Percentiles rank a stretch among this genome's conserved stretches.
These are phyloP conservation scores for Aegilops tauschii DNA, from an alignment of 176 grass and related monocot genomes.

Conservation along the genomic window DNA sequence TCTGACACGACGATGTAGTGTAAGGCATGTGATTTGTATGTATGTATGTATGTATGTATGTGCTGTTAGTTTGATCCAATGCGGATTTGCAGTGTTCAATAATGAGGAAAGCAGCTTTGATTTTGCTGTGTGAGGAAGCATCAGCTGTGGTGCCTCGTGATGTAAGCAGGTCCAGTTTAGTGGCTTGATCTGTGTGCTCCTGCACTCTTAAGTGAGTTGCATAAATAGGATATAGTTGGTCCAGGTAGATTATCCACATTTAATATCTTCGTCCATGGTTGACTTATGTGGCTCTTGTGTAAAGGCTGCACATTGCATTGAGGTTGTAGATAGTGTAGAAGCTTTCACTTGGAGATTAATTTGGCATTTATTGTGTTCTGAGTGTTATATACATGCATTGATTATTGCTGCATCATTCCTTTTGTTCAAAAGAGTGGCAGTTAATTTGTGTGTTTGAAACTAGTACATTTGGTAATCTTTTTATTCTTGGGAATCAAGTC, in stretches of 20 bases:
- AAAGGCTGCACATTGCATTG: background rate
- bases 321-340: background rate
- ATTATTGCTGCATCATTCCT: background rate
- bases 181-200: slow-evolving; percentile 8
- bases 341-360: background rate
- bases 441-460: background rate
- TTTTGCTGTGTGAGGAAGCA: background rate
- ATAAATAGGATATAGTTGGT: background rate
- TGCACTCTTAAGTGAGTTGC: background rate
- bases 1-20: background rate
- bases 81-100: background rate
- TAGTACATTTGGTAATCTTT: background rate
- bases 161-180: background rate
- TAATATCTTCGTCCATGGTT: background rate
- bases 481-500: background rate
- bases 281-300: background rate
- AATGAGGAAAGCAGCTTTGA: background rate
- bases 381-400: background rate
- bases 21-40: background rate
- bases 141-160: background rate
- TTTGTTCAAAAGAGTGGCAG: background rate
- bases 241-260: background rate
- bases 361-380: background rate
- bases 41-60: too few relatives aligned
- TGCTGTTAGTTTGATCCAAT: background rate